Percentiles rank a stretch among this genome's conserved stretches.
phyloP scores from a whole-genome alignment of 2,329 filamentous ascomycete genomes.

The Pestalotiopsis sp. region DNA sequence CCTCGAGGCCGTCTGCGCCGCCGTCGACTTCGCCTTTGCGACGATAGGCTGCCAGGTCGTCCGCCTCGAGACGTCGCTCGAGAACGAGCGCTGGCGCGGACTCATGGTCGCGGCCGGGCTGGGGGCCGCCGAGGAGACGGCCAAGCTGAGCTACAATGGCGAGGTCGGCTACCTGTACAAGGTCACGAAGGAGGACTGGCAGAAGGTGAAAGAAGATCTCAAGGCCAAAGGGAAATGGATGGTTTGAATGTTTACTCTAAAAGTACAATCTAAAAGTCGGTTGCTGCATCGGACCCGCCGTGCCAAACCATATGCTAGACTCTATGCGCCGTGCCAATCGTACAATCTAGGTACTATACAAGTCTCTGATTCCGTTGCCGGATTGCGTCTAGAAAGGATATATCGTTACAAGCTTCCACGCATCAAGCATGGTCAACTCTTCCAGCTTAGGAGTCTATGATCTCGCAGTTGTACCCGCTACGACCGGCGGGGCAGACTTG shows the following conservation, averaged over 20 bases:
- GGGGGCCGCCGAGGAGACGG: not conserved
- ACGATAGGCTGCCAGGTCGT: not conserved
- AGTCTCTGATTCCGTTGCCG: not conserved
- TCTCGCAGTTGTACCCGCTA: not conserved
- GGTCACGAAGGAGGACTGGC: not conserved
- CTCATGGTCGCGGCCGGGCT: not conserved
- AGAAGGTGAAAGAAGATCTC: not conserved
- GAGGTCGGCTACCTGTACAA: not conserved
- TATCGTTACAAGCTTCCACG: no score
- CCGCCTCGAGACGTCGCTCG: not conserved
- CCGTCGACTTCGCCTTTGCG: not conserved
- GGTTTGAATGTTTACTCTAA: not conserved
- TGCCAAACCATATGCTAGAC: not conserved
- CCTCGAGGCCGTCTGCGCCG: not conserved
- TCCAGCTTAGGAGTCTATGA: not conserved
- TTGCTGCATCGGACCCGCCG: no score
- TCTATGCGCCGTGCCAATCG: not conserved
- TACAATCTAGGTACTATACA: not conserved
- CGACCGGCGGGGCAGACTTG: not conserved
- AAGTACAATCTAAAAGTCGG: not conserved
- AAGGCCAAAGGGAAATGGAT: constrained; percentile 3
- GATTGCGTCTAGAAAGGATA: not conserved
- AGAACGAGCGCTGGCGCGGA: constrained; percentile 4
- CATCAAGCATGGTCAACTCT: no score
- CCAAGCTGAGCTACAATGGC: not conserved